Conservation (phyloP, 805 yeast species). For the Cyberlindnera maclurae region DNA sequence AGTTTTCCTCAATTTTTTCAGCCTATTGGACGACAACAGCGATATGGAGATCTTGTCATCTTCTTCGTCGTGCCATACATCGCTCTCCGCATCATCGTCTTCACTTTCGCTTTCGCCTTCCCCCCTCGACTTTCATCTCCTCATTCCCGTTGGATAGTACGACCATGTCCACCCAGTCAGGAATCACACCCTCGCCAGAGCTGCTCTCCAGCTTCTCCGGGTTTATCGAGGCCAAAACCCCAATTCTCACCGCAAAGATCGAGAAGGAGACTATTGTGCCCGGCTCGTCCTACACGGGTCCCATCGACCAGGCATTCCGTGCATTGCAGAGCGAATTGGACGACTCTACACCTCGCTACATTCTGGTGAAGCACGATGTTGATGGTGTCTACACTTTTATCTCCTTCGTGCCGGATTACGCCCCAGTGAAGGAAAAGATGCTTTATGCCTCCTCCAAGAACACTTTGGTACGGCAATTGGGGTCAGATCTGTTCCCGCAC, state of each 20-base stretch:
- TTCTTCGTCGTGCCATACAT: constrained; percentile 86
- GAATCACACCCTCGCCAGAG: constrained; percentile 41
- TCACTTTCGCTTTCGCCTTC: constrained; percentile 29
- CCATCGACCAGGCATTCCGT: constrained; percentile 25
- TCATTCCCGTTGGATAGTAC: too few relatives aligned
- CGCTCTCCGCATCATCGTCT: constrained; percentile 36
- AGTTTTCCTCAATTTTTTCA: constrained; percentile 63
- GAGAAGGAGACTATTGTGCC: constrained; percentile 30
- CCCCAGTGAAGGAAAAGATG: constrained; percentile 83
- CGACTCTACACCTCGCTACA: constrained; percentile 40
- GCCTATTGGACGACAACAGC: constrained; percentile 47
- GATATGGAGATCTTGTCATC: constrained; percentile 71
- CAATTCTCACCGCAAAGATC: constrained; percentile 34
- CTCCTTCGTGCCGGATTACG: constrained; percentile 80
- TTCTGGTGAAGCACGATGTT: constrained; percentile 34
- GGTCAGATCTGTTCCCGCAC: constrained; percentile 37
- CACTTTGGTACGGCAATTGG: constrained; percentile 67
- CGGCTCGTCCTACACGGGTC: constrained; percentile 24
- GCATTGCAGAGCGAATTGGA: constrained; percentile 26
- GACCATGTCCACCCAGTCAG: constrained; percentile 62
- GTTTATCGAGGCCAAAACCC: constrained; percentile 27
- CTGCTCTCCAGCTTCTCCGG: constrained; percentile 39
- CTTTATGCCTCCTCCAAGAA: constrained; percentile 87
- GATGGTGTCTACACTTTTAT: constrained; percentile 43
- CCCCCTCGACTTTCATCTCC: too few relatives aligned